Evolutionary conservation across 1,139 yeast genomes (phyloP).

Genomic region (Yamadazyma mexicana): DNA sequence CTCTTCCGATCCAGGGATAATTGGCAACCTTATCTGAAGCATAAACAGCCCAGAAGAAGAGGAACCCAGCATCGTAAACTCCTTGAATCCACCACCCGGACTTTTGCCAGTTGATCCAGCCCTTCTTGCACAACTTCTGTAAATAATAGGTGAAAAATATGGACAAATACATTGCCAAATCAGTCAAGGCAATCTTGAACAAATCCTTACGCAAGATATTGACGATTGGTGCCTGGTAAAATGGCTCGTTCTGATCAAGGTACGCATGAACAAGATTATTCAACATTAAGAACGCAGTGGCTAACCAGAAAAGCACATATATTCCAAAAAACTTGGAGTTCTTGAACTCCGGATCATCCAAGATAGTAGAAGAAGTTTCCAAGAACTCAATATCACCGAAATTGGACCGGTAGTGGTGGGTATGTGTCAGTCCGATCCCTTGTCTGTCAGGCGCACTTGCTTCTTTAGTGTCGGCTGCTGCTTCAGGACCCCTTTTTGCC

Average conservation of each 20-base stretch:
- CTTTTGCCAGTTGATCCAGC: slow-evolving; percentile 53
- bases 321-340: slow-evolving; percentile 59
- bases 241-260: slow-evolving; percentile 22
- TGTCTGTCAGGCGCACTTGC: neutral
- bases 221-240: slow-evolving; percentile 52
- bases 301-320: slow-evolving; percentile 69
- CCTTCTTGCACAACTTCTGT: slow-evolving; percentile 50
- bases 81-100: slow-evolving; percentile 64
- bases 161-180: slow-evolving; percentile 64
- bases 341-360: slow-evolving; percentile 45
- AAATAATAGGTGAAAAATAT: slow-evolving; percentile 57
- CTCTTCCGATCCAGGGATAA: slow-evolving; percentile 86
- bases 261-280: slow-evolving; percentile 48
- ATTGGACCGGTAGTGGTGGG: slow-evolving; percentile 13
- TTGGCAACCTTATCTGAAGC: slow-evolving; percentile 46
- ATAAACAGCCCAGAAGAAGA: slow-evolving; percentile 50
- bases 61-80: slow-evolving; percentile 51
- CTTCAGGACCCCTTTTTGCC: neutral
- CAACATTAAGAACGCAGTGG: slow-evolving; percentile 53
- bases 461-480: neutral
- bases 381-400: slow-evolving; percentile 47
- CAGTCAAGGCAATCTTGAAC: slow-evolving; percentile 64
- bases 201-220: slow-evolving; percentile 54
- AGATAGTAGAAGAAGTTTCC: slow-evolving; percentile 44
- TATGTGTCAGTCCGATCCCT: neutral